Evolutionary conservation across 106 monocot species (phyloP), one percentile per base, ranked within the genome.

Genomic region (Apostasia shenzhenica): DNA sequence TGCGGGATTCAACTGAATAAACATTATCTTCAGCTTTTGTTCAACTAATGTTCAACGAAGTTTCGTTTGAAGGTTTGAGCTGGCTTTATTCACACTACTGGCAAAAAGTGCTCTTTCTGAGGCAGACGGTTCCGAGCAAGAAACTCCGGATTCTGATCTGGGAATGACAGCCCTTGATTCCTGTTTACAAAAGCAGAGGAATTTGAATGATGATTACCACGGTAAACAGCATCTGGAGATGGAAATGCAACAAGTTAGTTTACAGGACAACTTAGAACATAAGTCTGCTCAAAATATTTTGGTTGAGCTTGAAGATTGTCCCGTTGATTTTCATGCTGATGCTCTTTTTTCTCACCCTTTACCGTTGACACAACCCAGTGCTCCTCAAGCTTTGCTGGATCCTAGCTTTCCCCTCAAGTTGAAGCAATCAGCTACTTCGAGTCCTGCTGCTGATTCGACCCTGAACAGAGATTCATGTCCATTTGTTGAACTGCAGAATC

Each of bases 1-100:
- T 65, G 54, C 50, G 5, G 9, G 48, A 5, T 71, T 26, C 64
- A 40, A 48, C 63, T 66, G 42, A 2, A 5, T 57, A 48, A 45
- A 60, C 8, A 45, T 48, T 40, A 68, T 44, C 68, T 44, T 58
- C 48, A 72, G 2, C 7, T 71, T 47, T 14, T 63, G 52, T 53
- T 55, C 47, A 47, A 46, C 57, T 48, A 39, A 54, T 45, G 57
- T 73, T 69, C 38, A 26, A 61, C 40, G 3, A 45, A 45, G 48
- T 48, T 73, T 70, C 38, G 50, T 72, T 61, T 82, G 58, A 78
- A 99, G 97, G 82, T 99, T 99, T 74, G 92, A 93, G 67, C 77
- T 99, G 53, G 97, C 97, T 69, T 73, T 99, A 54, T 87, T 79
- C 61, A 68, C 81, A 48, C 72, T 92, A 60, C 89, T 99, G 73